Conservation (phyloP, 2,329 filamentous ascomycete species). For the Aspergillus hiratsukae region DNA sequence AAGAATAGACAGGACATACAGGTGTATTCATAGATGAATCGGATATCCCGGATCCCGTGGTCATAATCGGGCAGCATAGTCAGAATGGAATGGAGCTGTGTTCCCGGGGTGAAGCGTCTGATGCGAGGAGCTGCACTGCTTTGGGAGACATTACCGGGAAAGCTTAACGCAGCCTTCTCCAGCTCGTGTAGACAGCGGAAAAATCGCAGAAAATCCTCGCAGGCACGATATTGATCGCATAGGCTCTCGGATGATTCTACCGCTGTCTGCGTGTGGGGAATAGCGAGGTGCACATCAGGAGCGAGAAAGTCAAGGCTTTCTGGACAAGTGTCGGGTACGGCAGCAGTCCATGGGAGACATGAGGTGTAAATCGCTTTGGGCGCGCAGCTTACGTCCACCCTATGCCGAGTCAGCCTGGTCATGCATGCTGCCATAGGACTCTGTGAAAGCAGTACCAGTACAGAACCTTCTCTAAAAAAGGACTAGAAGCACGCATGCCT, state of each 20-base stretch:
- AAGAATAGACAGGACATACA: conserved; percentile 30
- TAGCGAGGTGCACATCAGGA: conserved; percentile 17
- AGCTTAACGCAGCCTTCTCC: conserved; percentile 17
- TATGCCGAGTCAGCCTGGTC: conserved; percentile 8
- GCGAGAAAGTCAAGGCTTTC: conserved; percentile 20
- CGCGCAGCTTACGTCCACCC: conserved; percentile 31
- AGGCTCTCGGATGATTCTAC: conserved; percentile 15
- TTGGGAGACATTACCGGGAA: conserved; percentile 6
- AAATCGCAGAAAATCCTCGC: conserved; percentile 29
- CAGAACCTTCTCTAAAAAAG: conserved; percentile 28
- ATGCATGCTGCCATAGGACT: neutral
- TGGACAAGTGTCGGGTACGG: conserved; percentile 19
- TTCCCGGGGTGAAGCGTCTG: conserved; percentile 19
- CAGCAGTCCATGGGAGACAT: conserved; percentile 26
- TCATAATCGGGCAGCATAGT: conserved; percentile 29
- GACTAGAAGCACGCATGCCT: conserved; percentile 21
- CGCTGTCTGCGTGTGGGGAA: conserved; percentile 7
- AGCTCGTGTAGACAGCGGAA: conserved; percentile 24
- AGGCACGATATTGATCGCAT: conserved; percentile 20
- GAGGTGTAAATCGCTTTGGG: conserved; percentile 25
- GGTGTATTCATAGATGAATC: conserved; percentile 31
- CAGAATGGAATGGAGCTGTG: conserved; percentile 24
- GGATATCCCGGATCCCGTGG: conserved; percentile 28
- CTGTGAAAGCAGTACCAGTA: conserved; percentile 23
- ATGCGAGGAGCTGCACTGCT: conserved; percentile 1